Evolutionary conservation across 257 asterid species (phyloP), one percentile per base, ranked within the genome.

Genomic region (Scutellaria minor): DNA sequence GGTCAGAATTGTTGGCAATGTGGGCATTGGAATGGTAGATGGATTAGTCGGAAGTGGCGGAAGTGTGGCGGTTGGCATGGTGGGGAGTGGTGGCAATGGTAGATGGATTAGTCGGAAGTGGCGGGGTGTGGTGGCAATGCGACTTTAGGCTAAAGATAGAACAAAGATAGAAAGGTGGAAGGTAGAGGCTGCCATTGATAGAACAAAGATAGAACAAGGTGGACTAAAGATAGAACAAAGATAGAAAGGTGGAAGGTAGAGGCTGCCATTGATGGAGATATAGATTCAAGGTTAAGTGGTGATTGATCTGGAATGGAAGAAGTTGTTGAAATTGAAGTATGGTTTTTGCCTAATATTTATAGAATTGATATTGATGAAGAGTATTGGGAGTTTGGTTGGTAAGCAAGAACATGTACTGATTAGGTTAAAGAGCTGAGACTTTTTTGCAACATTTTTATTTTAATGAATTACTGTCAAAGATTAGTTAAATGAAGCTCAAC

Each of bases 251-350:
- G 64, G 55, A 7, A 40, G 39, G 24, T n/a, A 70, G 27, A 58
- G 79, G 48, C 7, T 47, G 83, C 86, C 83, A 82, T 82, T 78
- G 77, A 12, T 78, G 53, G 61, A 54, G 64, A 9, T 22, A 22
- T 22, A 22, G 1, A 22, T 22, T 22, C 61, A 31, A 2, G 56
- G 40, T 50, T 5, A 18, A 12, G 31, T 68, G 14, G 41, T 46
- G 60, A 50, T 70, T 56, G 45, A 37, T 39, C 5, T 59, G 42
- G 18, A 56, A 27, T 56, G 66, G 59, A 51, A 12, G 59, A 1
- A n/a, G n/a, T 70, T 46, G 70, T 24, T 77, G 37, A 2, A 22
- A 4, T 39, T 2, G 62, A 59, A 50, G 31, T 3, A 51, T 4
- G 66, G 9, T 51, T 72, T 73, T 9, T 68, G 75, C 6, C 7